These are phyloP conservation scores for Suillus subluteus DNA, from an alignment of 768 basidiomycete species.

Conservation along the genomic window DNA sequence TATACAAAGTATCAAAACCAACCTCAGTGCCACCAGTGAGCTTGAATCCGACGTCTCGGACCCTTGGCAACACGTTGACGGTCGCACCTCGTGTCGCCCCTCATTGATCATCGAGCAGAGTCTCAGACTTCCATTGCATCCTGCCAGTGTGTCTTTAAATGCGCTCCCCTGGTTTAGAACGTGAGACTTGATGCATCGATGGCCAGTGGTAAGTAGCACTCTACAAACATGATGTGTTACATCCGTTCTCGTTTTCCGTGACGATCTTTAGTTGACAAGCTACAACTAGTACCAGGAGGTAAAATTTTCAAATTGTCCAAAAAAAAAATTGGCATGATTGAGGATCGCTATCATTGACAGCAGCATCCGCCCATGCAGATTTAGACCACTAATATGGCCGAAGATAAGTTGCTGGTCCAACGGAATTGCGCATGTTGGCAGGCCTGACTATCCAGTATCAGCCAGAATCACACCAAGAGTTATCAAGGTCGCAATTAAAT, in stretches of 20 bases:
- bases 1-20: too few species aligned
- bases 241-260: not conserved
- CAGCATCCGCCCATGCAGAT: not conserved
- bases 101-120: not conserved
- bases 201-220: not conserved
- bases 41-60: not conserved
- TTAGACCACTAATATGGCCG: not conserved
- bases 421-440: not conserved
- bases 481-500: not conserved
- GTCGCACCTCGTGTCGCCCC: not conserved
- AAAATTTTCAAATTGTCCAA: not conserved
- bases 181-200: not conserved
- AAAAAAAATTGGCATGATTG: not conserved
- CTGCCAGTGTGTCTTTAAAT: not conserved
- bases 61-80: not conserved
- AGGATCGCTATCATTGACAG: not conserved
- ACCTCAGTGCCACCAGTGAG: too few species aligned
- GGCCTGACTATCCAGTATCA: not conserved
- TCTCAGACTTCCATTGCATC: not conserved
- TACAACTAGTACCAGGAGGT: not conserved
- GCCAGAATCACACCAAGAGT: too few species aligned
- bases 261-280: not conserved
- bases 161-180: not conserved
- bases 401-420: not conserved
- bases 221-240: not conserved